Evolutionary conservation across 2,329 filamentous ascomycete species (phyloP), one percentile per base, ranked within the genome.

Genomic region (Juglanconis juglandina): DNA sequence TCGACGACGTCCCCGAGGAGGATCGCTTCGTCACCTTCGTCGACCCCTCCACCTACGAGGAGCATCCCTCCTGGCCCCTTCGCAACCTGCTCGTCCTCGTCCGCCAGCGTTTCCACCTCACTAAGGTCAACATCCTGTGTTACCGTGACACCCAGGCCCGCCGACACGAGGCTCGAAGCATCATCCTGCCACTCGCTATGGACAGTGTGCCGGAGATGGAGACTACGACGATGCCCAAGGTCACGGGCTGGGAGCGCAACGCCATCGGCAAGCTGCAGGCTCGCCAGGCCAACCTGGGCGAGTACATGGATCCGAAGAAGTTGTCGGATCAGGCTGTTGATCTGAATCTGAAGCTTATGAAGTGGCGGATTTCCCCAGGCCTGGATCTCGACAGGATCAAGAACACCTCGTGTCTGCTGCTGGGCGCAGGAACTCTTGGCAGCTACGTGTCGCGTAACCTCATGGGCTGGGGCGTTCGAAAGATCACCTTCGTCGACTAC

Each of bases 341-440:
- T 70, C 82, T 99, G 61, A 99, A 99, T 70, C 81, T 98, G 62
- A 98, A 98, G 76, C 82, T 99, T 60, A 99, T 99, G 88, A 99
- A 97, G 77, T 99, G 95, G 95, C 88, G 95, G 44, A 92, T 99
- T 68, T 91, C 92, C 7, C 95, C 95, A 0, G 87, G 88, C 54
- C 83, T 99, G 46, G 84, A 98, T 71, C 84, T 99, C 9, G 92
- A 97, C 35, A 84, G 85, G 35, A 93, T 98, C 71, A 97, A 96
- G 70, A 84, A 88, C 60, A 94, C 92, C 3, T 96, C 88, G 70
- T 99, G 95, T 70, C 82, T 99, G 14, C 79, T 99, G 3, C 85
- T 99, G 1, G 95, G 95, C 4, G 92, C 95, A 0, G 95, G 95
- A 13, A 99, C 95, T 0, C 80, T 99, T 1, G 95, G 95, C 8